These are phyloP conservation scores for Acacia crassicarpa DNA, from an alignment of 306 rosid genomes.

Conservation along the genomic window DNA sequence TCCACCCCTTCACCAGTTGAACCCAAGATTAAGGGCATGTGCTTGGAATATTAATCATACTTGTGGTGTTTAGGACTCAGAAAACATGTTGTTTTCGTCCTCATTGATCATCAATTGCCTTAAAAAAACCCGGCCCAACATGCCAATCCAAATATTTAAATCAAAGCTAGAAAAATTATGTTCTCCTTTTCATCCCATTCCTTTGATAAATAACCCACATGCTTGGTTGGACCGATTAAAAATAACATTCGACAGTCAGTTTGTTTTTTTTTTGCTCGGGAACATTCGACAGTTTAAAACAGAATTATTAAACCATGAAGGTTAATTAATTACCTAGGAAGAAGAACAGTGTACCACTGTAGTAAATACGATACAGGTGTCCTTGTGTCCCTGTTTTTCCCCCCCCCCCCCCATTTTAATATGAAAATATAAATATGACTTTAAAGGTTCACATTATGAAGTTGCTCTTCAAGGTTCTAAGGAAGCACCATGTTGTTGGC, in stretches of 20 bases:
- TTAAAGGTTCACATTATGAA: slow-evolving; percentile 39
- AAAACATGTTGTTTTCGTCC: slow-evolving; percentile 2
- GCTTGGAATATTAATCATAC: slow-evolving; percentile 29
- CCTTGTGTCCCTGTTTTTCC: neutral
- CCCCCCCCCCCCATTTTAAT: too few species aligned
- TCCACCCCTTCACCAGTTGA: too few species aligned
- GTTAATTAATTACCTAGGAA: slow-evolving; percentile 6
- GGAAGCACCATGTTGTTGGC: slow-evolving; percentile 49
- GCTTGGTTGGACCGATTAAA: neutral
- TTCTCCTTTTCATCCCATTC: neutral
- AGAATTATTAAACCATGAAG: neutral
- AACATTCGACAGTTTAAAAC: neutral
- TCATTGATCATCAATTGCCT: neutral
- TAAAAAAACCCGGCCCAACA: too few species aligned
- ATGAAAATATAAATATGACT: slow-evolving; percentile 16
- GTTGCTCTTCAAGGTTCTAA: slow-evolving; percentile 39
- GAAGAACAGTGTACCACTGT: neutral
- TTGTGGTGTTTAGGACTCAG: slow-evolving; percentile 20
- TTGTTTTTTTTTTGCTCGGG: too few species aligned
- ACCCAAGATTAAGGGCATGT: slow-evolving; percentile 34
- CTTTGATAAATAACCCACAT: slow-evolving; percentile 23
- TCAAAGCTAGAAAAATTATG: slow-evolving; percentile 3
- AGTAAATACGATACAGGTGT: neutral
- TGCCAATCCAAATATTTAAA: slow-evolving; percentile 1
- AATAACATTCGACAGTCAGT: neutral